These are phyloP conservation scores for Yamadazyma paraphyllophila DNA, from an alignment of 805 yeast species.

Conservation along the genomic window DNA sequence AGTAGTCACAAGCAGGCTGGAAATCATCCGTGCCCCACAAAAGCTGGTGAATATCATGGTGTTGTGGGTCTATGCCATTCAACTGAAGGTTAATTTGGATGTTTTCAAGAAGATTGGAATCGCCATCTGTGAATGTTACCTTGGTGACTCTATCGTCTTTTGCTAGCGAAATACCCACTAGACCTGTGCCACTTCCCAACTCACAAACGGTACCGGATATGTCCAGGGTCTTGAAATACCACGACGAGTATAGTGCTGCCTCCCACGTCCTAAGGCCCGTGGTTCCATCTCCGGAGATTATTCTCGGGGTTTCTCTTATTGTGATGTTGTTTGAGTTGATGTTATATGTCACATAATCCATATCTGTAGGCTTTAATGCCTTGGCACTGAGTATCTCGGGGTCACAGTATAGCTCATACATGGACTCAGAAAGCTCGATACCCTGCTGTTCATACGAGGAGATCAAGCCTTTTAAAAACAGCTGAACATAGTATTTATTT, in stretches of 20 bases:
- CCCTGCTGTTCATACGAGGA: slow-evolving; percentile 25
- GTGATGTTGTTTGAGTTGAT: slow-evolving; percentile 20
- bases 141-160: slow-evolving; percentile 21
- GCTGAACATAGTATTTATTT: slow-evolving; percentile 53
- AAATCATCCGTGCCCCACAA: slow-evolving; percentile 54
- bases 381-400: slow-evolving; percentile 28
- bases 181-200: slow-evolving; percentile 88
- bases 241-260: slow-evolving; percentile 69
- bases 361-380: slow-evolving; percentile 35
- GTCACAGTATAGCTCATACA: slow-evolving; percentile 42
- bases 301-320: slow-evolving; percentile 59
- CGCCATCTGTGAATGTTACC: slow-evolving; percentile 67
- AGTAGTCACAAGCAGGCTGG: slow-evolving; percentile 43
- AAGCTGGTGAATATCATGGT: slow-evolving; percentile 26
- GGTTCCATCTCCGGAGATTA: slow-evolving; percentile 73
- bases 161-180: slow-evolving; percentile 55
- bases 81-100: slow-evolving; percentile 1
- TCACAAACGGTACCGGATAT: slow-evolving; percentile 50
- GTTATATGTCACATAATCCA: slow-evolving; percentile 38
- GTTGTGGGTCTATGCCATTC: background rate
- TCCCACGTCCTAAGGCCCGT: slow-evolving; percentile 95
- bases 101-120: slow-evolving; percentile 24
- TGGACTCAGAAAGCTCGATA: slow-evolving; percentile 36
- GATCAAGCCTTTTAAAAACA: slow-evolving; percentile 44
- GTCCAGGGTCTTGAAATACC: slow-evolving; percentile 23